These are phyloP conservation scores for Mucor velutinosus DNA, from an alignment of 371 early-diverging fungal species.

Conservation along the genomic window DNA sequence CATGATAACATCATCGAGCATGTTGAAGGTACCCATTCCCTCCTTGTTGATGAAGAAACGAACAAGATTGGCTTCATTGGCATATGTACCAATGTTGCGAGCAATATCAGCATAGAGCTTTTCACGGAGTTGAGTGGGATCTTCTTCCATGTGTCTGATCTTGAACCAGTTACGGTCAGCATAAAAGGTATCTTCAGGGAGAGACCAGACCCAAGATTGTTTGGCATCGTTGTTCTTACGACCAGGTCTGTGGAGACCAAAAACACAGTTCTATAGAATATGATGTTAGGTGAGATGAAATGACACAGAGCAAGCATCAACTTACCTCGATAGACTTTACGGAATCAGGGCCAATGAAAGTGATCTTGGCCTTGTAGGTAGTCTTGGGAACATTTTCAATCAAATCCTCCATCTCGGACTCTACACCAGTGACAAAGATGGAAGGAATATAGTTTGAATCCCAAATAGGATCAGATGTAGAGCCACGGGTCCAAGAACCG, in stretches of 20 bases:
- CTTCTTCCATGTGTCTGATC: constrained; percentile 58
- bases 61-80: constrained; percentile 53
- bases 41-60: constrained; percentile 56
- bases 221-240: constrained; percentile 58
- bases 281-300: not conserved
- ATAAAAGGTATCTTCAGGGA: constrained; percentile 36
- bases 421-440: constrained; percentile 45
- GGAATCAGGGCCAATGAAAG: constrained; percentile 40
- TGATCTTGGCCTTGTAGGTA: constrained; percentile 34
- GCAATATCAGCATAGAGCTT: constrained; percentile 56
- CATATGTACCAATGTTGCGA: constrained; percentile 53
- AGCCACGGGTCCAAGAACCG: constrained; percentile 40
- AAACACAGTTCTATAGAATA: constrained; percentile 17
- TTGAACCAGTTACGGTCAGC: constrained; percentile 56
- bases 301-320: not conserved
- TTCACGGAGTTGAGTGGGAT: constrained; percentile 63
- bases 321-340: constrained; percentile 25
- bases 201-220: constrained; percentile 57
- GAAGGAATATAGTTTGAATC: constrained; percentile 60
- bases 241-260: constrained; percentile 30
- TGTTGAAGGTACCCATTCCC: constrained; percentile 57
- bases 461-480: constrained; percentile 41
- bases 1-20: constrained; percentile 53
- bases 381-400: constrained; percentile 24
- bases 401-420: constrained; percentile 27